Evolutionary conservation across 192 early-diverging fungal species (phyloP), one percentile per base, ranked within the genome.

Genomic region (Podila clonocystis): DNA sequence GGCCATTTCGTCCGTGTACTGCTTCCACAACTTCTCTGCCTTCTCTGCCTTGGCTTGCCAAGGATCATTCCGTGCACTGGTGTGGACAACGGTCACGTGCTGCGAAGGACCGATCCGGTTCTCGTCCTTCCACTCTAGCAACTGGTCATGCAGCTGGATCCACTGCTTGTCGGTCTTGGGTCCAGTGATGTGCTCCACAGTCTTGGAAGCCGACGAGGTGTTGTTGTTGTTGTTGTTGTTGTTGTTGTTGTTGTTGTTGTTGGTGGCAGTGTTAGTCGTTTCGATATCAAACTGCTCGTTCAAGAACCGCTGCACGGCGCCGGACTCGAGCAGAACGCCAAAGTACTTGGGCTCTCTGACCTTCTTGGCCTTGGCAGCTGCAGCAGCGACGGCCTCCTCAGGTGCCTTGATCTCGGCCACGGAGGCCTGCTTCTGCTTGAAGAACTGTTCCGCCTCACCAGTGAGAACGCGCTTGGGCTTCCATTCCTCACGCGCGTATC

Each of bases 31-130:
- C 8, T 62, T 67, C 49, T 66, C 62, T 75, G 87, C 28, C 45
- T 72, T 34, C 72, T 65, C 65, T 3, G 67, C 68, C 69, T 75
- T 87, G 34, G 67, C 57, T 2, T 38, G 61, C 17, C 65, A 58
- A 24, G 70, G 62, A 31, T 80, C 76, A 64, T 77, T 75, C 4
- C 48, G 60, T 13, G 80, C 62, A 15, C 57, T 59, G 5, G 49
- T 41, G 57, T 91, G 90, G 17, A 86, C 80, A 24, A 92, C 77
- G 0, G 89, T 92, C 5, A 91, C 74, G 69, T 91, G 90, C 62
- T 70, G 73, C 33, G 62, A n/a, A 2, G 8, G 13, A 6, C 50
- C 50, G 20, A 85, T 75, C 33, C 80, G 77, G 8, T 67, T 19
- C 26, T 38, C 67, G 48, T 68, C 68, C 4, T 60, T 63, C 55